A percentile compares a stretch with the other conserved stretches of the same genome.
Evolutionary conservation across 2,329 filamentous ascomycete species (phyloP).

Genomic region (Colletotrichum sp.): DNA sequence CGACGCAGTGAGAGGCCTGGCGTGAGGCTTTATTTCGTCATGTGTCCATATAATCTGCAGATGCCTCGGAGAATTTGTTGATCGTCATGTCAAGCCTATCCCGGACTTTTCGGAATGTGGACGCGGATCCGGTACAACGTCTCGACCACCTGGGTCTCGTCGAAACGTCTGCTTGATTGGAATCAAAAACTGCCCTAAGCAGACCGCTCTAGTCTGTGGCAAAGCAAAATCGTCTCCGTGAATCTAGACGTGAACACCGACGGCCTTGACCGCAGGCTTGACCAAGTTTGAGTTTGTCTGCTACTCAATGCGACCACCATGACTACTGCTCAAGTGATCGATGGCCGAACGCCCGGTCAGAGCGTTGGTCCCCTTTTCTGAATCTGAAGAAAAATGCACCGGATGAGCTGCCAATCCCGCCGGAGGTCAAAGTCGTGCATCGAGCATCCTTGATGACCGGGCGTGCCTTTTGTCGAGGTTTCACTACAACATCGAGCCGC

Average conservation of each 20-base stretch:
- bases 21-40: not conserved
- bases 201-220: not conserved
- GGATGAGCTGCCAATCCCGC: not conserved
- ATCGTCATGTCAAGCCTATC: not conserved
- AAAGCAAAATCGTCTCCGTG: not conserved
- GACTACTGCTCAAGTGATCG: not conserved
- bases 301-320: not conserved
- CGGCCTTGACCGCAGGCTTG: not conserved
- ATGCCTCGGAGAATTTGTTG: not conserved
- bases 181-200: not conserved
- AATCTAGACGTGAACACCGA: not conserved
- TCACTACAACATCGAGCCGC: not conserved
- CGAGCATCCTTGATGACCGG: not conserved
- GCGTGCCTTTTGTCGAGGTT: not conserved
- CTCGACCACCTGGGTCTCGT: not conserved
- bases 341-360: constrained; percentile 8
- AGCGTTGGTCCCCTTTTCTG: constrained; percentile 4
- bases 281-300: not conserved
- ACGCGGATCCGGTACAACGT: not conserved
- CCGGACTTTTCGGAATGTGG: not conserved
- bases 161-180: not conserved
- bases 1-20: not conserved
- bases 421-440: not conserved
- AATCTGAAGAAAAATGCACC: not conserved
- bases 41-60: not conserved